A percentile compares a stretch with the other conserved stretches of the same genome.
Evolutionary conservation across 306 rosid species (phyloP).

Genomic region (Begonia peltatifolia): DNA sequence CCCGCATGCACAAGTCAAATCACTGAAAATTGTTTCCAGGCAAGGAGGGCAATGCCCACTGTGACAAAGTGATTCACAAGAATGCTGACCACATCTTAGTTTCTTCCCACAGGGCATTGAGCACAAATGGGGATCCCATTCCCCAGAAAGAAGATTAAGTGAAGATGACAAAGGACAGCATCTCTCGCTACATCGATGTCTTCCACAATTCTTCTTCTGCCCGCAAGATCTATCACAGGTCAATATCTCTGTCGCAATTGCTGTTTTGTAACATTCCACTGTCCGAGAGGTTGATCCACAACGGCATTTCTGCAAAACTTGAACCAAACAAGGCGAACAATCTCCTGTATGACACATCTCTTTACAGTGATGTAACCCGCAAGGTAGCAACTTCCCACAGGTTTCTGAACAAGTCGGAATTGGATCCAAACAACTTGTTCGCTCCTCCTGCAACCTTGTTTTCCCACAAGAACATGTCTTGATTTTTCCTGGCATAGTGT

Average conservation of each 20-base stretch:
- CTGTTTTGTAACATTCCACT: conserved; percentile 66
- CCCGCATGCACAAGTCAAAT: conserved; percentile 83
- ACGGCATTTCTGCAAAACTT: conserved; percentile 64
- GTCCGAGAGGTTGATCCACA: conserved; percentile 57
- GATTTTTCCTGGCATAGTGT: conserved; percentile 40
- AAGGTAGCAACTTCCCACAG: conserved; percentile 50
- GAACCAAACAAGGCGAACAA: conserved; percentile 69
- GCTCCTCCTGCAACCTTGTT: conserved; percentile 51
- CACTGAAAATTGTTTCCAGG: conserved; percentile 79
- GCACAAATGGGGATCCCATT: conserved; percentile 86
- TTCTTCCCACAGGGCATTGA: conserved; percentile 73
- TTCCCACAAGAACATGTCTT: conserved; percentile 82
- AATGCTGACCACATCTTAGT: conserved; percentile 83
- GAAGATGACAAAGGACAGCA: conserved; percentile 70
- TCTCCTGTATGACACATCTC: conserved; percentile 66
- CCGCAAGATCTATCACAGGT: conserved; percentile 83
- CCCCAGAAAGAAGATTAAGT: conserved; percentile 18
- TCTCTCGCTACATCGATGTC: conserved; percentile 78
- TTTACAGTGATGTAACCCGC: conserved; percentile 48
- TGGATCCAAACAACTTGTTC: conserved; percentile 66
- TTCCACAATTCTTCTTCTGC: conserved; percentile 79
- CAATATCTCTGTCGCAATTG: conserved; percentile 28
- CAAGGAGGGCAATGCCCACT: conserved; percentile 94
- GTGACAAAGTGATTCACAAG: conserved; percentile 71
- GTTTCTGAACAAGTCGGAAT: conserved; percentile 66